Conservation (phyloP, 192 early-diverging fungal genomes). For the Globomyces pollinis-pini region DNA sequence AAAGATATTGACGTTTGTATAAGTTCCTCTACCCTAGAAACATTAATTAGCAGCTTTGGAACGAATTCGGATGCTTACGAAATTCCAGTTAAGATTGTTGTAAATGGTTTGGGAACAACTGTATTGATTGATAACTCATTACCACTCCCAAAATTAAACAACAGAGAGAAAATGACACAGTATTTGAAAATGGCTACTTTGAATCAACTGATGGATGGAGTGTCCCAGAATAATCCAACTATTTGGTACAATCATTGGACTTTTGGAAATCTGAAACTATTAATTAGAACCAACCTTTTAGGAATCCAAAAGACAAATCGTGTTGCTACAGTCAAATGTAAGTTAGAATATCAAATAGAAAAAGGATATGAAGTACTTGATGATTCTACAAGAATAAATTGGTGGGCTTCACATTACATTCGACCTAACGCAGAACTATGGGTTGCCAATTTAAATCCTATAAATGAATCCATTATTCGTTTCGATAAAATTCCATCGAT, state of each 20-base stretch:
- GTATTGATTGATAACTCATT: background rate
- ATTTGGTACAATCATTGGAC: slow-evolving; percentile 2
- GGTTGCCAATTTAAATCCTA: background rate
- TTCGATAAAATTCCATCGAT: background rate
- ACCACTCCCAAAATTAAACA: background rate
- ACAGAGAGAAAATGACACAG: background rate
- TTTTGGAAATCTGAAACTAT: background rate
- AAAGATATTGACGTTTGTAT: background rate
- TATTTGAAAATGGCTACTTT: background rate
- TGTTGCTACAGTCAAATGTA: background rate
- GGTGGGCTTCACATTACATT: background rate
- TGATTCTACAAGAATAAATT: background rate
- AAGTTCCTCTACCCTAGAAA: background rate
- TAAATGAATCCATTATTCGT: background rate
- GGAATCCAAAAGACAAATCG: background rate
- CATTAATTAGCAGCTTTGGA: background rate
- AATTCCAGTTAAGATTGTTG: background rate
- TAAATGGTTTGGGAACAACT: background rate
- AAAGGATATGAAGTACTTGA: background rate
- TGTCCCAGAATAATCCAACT: background rate
- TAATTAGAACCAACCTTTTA: background rate
- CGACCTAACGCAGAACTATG: background rate
- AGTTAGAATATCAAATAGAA: background rate
- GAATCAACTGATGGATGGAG: no score
- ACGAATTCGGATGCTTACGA: background rate